Evolutionary conservation across 495 filamentous ascomycete genomes (phyloP).

Genomic region (Hypoxylon lenormandii): DNA sequence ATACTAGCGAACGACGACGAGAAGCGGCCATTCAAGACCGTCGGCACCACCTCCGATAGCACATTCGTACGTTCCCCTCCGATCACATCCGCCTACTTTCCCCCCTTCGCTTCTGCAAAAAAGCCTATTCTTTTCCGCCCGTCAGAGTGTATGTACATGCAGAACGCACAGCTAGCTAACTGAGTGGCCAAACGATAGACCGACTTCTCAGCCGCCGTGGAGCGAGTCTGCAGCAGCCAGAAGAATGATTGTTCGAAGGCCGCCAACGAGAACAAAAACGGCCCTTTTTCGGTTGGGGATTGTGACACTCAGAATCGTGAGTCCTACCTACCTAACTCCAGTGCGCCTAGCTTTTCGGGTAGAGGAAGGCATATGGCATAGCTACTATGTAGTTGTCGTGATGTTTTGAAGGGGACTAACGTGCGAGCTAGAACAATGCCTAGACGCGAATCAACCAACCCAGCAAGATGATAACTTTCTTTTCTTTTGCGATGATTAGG

Average conservation of each 20-base stretch:
- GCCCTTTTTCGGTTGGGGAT: slow-evolving; percentile 47
- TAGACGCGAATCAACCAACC: slow-evolving; percentile 20
- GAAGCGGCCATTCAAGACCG: slow-evolving; percentile 58
- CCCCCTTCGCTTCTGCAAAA: background rate
- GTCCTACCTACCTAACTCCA: slow-evolving; percentile 11
- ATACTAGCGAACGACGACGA: slow-evolving; percentile 29
- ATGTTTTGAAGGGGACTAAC: slow-evolving; percentile 3
- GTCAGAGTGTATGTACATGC: background rate
- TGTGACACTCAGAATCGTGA: slow-evolving; percentile 57
- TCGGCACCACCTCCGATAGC: slow-evolving; percentile 41
- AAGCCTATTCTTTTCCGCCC: background rate
- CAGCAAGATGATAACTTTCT: slow-evolving; percentile 31
- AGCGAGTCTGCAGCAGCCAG: slow-evolving; percentile 57
- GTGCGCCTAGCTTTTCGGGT: background rate
- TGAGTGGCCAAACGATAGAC: slow-evolving; percentile 42
- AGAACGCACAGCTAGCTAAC: background rate
- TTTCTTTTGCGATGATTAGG: slow-evolving; percentile 37
- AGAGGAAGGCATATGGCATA: background rate
- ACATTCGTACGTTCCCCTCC: slow-evolving; percentile 58
- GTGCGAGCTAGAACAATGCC: slow-evolving; percentile 16
- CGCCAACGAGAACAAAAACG: slow-evolving; percentile 47
- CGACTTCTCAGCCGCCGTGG: slow-evolving; percentile 56
- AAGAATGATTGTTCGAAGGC: slow-evolving; percentile 55
- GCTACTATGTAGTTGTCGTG: background rate
- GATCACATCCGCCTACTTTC: background rate